Base-by-base conservation (phyloP, 768 basidiomycete genomes). In the Panaeolus cyanescens region DNA sequence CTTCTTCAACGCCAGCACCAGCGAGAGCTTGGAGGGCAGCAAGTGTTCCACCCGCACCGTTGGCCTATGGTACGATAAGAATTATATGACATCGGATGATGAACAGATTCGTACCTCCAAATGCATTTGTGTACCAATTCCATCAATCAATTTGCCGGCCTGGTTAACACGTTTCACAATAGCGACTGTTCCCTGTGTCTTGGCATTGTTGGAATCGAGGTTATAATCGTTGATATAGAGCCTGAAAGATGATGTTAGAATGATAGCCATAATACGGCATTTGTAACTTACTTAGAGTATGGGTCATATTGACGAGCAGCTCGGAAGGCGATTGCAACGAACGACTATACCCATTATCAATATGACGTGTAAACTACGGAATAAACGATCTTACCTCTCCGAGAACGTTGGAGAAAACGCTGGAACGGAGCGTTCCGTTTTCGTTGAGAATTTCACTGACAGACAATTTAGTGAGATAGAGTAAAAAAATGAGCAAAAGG, bases 81-180 rank as follows among this genome's bases (percentile, higher is more conserved):
- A 31, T 19, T 31, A 22, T 28, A 34, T 2, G 25, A 40, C 4
- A 54, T 22, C 25, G 8, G 31, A 17, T 64, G 65, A 4, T 61
- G 72, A 70, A 37, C 4, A 10, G 9, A 22, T 10, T 25, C 30
- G 32, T 64, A 65, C 63, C 56, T 56, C 63, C n/a, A 83, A 71
- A 66, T 84, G 83, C 69, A 75, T 77, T 62, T 83, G 83, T 5
- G 83, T 80, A 55, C 82, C 83, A 61, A 83, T 79, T 58, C 80
- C 82, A 62, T 84, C 82, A 64, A 84, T 81, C 42, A 79, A 68
- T 59, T 74, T 73, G 28, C 66, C 67, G 59, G 70, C 62, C 45
- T 71, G 67, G 70, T 80, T 83, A 63, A 79, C 64, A 20, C 73
- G 69, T 59, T 77, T 78, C 55, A 80, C 77, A 45, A 83, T 71